These are phyloP conservation scores for Aegilops longissima DNA, from an alignment of 176 grass and related monocot species.

Conservation along the genomic window DNA sequence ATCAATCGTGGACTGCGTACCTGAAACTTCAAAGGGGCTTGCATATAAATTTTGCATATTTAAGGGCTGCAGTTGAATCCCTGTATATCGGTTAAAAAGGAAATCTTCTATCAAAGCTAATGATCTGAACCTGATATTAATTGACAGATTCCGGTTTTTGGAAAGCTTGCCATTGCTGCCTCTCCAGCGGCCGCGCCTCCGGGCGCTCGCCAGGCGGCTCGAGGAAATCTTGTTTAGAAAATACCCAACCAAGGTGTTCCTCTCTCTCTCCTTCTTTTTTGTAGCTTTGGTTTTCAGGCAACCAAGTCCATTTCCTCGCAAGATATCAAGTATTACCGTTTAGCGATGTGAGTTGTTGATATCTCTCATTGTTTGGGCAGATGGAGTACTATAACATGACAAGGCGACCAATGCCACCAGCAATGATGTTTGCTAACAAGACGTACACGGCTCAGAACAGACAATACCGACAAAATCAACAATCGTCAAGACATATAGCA, in stretches of 20 bases:
- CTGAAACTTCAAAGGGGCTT: neutral
- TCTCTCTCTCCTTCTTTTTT: neutral
- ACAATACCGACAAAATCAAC: slow-evolving; percentile 43
- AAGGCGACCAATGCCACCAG: no score
- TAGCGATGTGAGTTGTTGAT: slow-evolving; percentile 2
- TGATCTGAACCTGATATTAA: neutral
- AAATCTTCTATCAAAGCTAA: neutral
- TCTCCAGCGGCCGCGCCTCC: slow-evolving; percentile 26
- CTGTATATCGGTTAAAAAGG: neutral
- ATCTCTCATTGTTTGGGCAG: slow-evolving; percentile 48
- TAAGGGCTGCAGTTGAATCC: neutral
- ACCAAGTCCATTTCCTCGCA: neutral
- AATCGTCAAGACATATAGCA: slow-evolving; percentile 42
- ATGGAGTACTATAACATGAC: slow-evolving; percentile 62
- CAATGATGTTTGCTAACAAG: slow-evolving; percentile 35
- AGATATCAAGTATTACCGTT: slow-evolving; percentile 18
- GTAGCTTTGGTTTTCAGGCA: neutral
- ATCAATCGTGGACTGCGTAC: neutral
- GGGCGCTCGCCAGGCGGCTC: slow-evolving; percentile 30
- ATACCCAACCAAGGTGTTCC: slow-evolving; percentile 55
- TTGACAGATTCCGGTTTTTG: slow-evolving; percentile 22
- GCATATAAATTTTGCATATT: neutral
- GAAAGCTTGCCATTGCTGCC: slow-evolving; percentile 1
- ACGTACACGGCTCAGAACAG: slow-evolving; percentile 35
- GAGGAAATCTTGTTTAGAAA: slow-evolving; percentile 59